phyloP scores from a whole-genome alignment of 768 basidiomycete species.

The Serpula lacrymans region DNA sequence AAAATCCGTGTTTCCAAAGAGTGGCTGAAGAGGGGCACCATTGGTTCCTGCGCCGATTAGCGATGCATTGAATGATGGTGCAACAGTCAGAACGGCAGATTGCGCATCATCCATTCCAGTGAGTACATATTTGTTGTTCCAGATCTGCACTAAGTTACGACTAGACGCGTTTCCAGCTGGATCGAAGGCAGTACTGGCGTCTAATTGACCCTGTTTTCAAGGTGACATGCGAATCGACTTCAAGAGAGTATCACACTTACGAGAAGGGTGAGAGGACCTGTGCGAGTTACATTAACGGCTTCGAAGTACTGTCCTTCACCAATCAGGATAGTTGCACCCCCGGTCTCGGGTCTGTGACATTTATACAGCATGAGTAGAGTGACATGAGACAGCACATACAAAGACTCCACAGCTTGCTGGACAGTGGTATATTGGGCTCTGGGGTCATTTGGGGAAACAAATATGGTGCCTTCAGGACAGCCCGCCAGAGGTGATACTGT shows the following conservation, averaged over 20 bases:
- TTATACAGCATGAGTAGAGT: neutral
- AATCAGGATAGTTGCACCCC: conserved; percentile 23
- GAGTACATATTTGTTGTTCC: conserved; percentile 44
- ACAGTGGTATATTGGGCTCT: conserved; percentile 19
- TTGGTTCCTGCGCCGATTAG: conserved; percentile 59
- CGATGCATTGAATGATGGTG: conserved; percentile 52
- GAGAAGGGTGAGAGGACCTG: conserved; percentile 25
- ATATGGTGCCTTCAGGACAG: conserved; percentile 41
- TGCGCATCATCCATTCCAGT: conserved; percentile 53
- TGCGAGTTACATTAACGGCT: conserved; percentile 28
- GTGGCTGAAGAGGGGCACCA: conserved; percentile 55
- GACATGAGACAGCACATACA: conserved; percentile 33
- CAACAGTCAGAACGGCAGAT: conserved; percentile 54
- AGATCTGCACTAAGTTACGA: conserved; percentile 48
- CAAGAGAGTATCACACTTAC: conserved; percentile 11
- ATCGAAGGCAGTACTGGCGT: conserved; percentile 27
- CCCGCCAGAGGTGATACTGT: conserved; percentile 40
- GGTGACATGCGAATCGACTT: neutral
- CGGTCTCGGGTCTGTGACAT: conserved; percentile 34
- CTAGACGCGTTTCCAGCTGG: conserved; percentile 39
- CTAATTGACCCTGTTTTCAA: conserved; percentile 41
- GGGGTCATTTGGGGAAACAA: conserved; percentile 28
- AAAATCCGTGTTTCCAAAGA: conserved; percentile 56
- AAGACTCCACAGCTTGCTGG: conserved; percentile 23
- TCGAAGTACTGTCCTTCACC: conserved; percentile 30